Percentiles rank a stretch among this genome's conserved stretches.
Conservation (phyloP, 2,329 filamentous ascomycete genomes). For the Botrytis galanthina region DNA sequence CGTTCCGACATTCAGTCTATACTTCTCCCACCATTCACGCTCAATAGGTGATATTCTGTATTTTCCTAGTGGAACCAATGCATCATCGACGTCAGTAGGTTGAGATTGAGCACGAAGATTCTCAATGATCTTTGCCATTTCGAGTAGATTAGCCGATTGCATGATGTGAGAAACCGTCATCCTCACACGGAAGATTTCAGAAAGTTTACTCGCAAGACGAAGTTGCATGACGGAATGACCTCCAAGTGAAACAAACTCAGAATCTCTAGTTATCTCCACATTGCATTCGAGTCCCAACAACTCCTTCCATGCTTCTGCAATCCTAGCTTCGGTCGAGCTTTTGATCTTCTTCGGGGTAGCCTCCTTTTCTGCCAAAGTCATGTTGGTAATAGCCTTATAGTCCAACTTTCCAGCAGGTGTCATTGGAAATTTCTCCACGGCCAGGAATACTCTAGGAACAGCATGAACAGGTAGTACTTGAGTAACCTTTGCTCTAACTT, state of each 20-base stretch:
- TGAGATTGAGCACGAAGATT: background rate
- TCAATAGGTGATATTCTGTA: slow-evolving; percentile 20
- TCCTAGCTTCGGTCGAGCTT: slow-evolving; percentile 4
- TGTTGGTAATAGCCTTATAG: slow-evolving; percentile 34
- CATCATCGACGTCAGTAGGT: background rate
- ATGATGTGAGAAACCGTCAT: slow-evolving; percentile 30
- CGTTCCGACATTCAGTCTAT: slow-evolving; percentile 19
- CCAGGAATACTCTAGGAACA: slow-evolving; percentile 33
- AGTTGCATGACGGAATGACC: slow-evolving; percentile 36
- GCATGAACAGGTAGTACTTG: slow-evolving; percentile 32
- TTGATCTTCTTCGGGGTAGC: background rate
- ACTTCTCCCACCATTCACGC: slow-evolving; percentile 21
- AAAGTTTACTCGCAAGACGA: slow-evolving; percentile 24
- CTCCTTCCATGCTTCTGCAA: slow-evolving; percentile 22
- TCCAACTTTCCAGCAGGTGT: slow-evolving; percentile 39
- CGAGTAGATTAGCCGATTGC: slow-evolving; percentile 7
- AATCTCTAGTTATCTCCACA: slow-evolving; percentile 22
- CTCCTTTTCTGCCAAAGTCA: background rate
- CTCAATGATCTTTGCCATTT: slow-evolving; percentile 13
- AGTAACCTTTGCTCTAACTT: slow-evolving; percentile 18
- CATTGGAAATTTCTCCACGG: slow-evolving; percentile 36
- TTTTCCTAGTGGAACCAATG: background rate
- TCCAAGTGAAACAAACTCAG: slow-evolving; percentile 36
- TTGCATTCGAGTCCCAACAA: slow-evolving; percentile 23
- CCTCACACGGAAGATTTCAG: slow-evolving; percentile 19